Conservation (phyloP, 495 filamentous ascomycete genomes). For the Bryoglossum gracile region DNA sequence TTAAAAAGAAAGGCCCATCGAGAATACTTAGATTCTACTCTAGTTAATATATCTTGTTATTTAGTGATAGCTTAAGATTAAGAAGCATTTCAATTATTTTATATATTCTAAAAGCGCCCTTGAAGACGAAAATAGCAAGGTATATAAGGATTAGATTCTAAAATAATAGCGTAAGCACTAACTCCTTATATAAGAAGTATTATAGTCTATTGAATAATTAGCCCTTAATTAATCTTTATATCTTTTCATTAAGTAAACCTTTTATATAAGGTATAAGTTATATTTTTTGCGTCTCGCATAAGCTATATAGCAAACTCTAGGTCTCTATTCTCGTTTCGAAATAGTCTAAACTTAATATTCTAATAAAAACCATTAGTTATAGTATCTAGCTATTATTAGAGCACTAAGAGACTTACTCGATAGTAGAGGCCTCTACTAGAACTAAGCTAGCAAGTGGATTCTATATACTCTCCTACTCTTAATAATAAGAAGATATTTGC, state of each 20-base stretch:
- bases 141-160: not conserved
- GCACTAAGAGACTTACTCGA: constrained; percentile 7
- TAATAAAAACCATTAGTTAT: constrained; percentile 2
- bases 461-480: constrained; percentile 10
- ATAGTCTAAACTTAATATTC: constrained; percentile 20
- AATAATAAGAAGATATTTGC: constrained; percentile 3
- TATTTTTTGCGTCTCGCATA: constrained; percentile 18
- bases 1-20: not conserved
- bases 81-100: not conserved
- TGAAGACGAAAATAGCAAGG: not conserved
- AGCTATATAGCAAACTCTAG: constrained; percentile 18
- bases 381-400: no score
- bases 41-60: not conserved
- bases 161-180: constrained; percentile 10
- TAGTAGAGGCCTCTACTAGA: constrained; percentile 6
- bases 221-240: not conserved
- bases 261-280: constrained; percentile 15
- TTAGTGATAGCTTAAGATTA: not conserved
- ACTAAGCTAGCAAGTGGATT: constrained; percentile 1
- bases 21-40: not conserved
- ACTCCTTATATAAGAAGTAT: constrained; percentile 13
- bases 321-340: constrained; percentile 18
- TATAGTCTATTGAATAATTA: constrained; percentile 17
- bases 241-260: constrained; percentile 5
- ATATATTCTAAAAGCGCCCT: not conserved